A percentile compares a stretch with the other conserved stretches of the same genome.
Evolutionary conservation across 2,329 filamentous ascomycete species (phyloP).

Genomic region (Diplocarpon mali): DNA sequence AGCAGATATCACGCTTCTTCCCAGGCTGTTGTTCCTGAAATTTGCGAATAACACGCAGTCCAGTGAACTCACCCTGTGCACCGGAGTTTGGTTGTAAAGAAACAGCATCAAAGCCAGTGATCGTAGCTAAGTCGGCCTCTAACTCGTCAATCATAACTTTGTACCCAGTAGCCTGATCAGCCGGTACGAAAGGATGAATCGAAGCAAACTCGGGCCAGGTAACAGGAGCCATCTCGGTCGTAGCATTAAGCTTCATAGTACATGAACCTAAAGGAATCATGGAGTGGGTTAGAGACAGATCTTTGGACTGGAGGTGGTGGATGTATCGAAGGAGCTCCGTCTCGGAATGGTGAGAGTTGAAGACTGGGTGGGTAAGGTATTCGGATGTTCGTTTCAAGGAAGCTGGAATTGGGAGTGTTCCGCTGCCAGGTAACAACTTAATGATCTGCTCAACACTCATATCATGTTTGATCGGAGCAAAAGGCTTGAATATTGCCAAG

Average conservation of each 20-base stretch:
- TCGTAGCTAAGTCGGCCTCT: conserved; percentile 63
- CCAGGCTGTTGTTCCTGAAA: conserved; percentile 60
- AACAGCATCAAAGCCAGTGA: conserved; percentile 83
- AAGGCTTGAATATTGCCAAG: conserved; percentile 40
- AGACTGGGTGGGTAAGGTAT: conserved; percentile 83
- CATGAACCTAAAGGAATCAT: conserved; percentile 97
- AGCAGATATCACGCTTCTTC: conserved; percentile 75
- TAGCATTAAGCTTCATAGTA: conserved; percentile 96
- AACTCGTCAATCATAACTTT: conserved; percentile 58
- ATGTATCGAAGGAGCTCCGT: conserved; percentile 93
- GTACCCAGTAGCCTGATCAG: conserved; percentile 56
- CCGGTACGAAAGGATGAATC: conserved; percentile 70
- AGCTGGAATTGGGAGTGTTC: conserved; percentile 37
- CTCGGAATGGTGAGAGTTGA: conserved; percentile 91
- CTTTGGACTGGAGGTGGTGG: conserved; percentile 84
- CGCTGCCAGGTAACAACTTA: conserved; percentile 31
- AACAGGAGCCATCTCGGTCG: conserved; percentile 83
- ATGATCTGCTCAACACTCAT: conserved; percentile 32
- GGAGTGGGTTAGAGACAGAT: conserved; percentile 85
- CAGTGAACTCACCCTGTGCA: conserved; percentile 89
- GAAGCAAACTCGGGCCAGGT: conserved; percentile 65
- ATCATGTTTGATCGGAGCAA: conserved; percentile 14
- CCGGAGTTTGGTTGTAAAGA: conserved; percentile 93
- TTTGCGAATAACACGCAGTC: conserved; percentile 76
- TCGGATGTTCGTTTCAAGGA: conserved; percentile 57